A percentile compares a stretch with the other conserved stretches of the same genome.
phyloP scores from a whole-genome alignment of 345 rosid genomes.

The Salix caprea region DNA sequence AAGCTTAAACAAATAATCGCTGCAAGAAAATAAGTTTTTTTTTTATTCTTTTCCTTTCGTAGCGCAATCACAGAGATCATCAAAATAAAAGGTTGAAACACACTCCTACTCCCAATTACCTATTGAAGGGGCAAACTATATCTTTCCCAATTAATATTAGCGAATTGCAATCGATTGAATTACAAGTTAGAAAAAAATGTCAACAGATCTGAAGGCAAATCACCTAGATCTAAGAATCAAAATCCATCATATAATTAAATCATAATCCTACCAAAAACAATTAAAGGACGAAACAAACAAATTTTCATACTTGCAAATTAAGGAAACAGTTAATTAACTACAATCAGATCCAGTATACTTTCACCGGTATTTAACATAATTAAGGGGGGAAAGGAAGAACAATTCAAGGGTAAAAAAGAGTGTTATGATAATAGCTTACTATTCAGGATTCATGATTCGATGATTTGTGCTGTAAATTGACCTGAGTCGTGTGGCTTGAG shows the following conservation, averaged over 20 bases:
- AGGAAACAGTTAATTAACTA: neutral
- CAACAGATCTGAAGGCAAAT: conserved; percentile 26
- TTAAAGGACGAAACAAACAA: neutral
- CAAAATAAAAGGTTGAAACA: neutral
- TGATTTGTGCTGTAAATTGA: conserved; percentile 14
- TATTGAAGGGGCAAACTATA: neutral
- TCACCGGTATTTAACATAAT: neutral
- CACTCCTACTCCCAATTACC: neutral
- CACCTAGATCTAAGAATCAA: conserved; percentile 28
- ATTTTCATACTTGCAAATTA: neutral
- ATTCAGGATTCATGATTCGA: conserved; percentile 79
- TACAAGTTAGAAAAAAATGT: neutral
- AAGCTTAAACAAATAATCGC: conserved; percentile 37
- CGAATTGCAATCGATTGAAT: neutral
- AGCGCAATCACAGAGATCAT: too few species aligned
- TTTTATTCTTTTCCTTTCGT: neutral
- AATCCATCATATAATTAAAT: neutral
- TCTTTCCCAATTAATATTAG: neutral
- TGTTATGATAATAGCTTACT: conserved; percentile 41
- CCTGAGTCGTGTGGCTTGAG: conserved; percentile 16
- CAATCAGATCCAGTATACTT: conserved; percentile 10
- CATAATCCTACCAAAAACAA: neutral
- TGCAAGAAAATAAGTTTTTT: conserved; percentile 1
- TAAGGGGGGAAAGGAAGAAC: neutral
- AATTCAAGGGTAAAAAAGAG: neutral